phyloP scores from a whole-genome alignment of 2,329 filamentous ascomycete genomes.

The Salinomyces thailandicus region DNA sequence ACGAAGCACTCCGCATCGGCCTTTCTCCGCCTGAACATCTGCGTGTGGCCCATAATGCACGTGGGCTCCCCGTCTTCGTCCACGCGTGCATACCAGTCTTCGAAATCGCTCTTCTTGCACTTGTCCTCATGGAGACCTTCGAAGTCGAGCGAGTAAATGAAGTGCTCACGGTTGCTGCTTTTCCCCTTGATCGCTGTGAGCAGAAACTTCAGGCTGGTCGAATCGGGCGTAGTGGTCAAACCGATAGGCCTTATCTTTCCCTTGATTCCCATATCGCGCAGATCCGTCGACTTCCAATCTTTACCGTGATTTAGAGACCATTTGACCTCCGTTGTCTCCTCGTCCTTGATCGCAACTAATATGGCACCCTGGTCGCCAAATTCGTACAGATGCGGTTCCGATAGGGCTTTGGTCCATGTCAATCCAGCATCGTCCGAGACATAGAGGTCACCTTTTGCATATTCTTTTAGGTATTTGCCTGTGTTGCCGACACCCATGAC shows the following conservation, averaged over 20 bases:
- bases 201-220: constrained; percentile 84
- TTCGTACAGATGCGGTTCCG: constrained; percentile 88
- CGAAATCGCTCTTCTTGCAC: constrained; percentile 68
- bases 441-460: constrained; percentile 67
- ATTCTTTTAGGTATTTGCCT: constrained; percentile 60
- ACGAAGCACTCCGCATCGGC: constrained; percentile 83
- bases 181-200: constrained; percentile 54
- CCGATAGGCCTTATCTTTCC: constrained; percentile 59
- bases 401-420: constrained; percentile 64
- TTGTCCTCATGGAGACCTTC: constrained; percentile 66
- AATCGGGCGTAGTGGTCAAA: constrained; percentile 83
- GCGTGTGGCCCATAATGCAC: constrained; percentile 93
- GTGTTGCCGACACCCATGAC: constrained; percentile 92
- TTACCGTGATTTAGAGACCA: constrained; percentile 89
- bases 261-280: constrained; percentile 57
- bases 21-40: constrained; percentile 76
- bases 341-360: constrained; percentile 69
- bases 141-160: constrained; percentile 66
- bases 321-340: constrained; percentile 50
- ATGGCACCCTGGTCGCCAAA: constrained; percentile 90
- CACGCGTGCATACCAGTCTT: constrained; percentile 76
- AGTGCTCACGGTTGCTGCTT: constrained; percentile 42
- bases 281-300: constrained; percentile 61
- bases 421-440: constrained; percentile 85
- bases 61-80: constrained; percentile 70